These are phyloP conservation scores for Coniochaeta prunicola DNA, from an alignment of 2,329 filamentous ascomycete genomes.

Conservation along the genomic window DNA sequence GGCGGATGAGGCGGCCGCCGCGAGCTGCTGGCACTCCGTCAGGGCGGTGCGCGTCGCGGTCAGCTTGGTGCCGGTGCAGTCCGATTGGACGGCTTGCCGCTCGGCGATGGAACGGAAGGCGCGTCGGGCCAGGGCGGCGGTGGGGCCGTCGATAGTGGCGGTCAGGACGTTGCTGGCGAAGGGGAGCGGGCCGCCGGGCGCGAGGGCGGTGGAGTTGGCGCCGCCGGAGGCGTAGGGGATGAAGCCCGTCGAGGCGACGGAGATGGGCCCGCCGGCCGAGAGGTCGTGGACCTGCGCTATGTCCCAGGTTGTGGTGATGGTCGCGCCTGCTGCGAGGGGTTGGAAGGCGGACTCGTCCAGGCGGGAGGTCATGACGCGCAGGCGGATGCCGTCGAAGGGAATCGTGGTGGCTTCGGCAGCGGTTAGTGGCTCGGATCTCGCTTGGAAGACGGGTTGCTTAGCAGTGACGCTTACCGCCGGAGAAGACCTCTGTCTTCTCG, in stretches of 20 bases:
- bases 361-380: conserved; percentile 35
- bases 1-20: conserved; percentile 42
- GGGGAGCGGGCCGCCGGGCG: conserved; percentile 40
- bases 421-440: too few species aligned
- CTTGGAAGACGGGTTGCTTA: too few species aligned
- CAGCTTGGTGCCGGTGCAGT: conserved; percentile 43
- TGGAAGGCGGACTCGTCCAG: conserved; percentile 43
- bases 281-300: conserved; percentile 48
- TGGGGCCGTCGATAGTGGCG: conserved; percentile 47
- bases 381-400: conserved; percentile 45
- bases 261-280: conserved; percentile 43
- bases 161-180: conserved; percentile 54
- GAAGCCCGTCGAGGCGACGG: conserved; percentile 46
- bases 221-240: conserved; percentile 51
- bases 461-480: conserved; percentile 36
- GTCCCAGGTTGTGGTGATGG: conserved; percentile 46
- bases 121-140: conserved; percentile 42
- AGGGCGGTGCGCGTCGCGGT: conserved; percentile 42
- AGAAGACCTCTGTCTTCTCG: conserved; percentile 45
- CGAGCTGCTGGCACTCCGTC: conserved; percentile 44
- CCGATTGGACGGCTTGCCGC: conserved; percentile 43
- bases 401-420: conserved; percentile 28
- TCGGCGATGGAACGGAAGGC: conserved; percentile 34
- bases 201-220: conserved; percentile 41
- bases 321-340: conserved; percentile 38